Base-by-base conservation (phyloP, 202 grass and related monocot genomes). In the Brachypodium distachyon region DNA sequence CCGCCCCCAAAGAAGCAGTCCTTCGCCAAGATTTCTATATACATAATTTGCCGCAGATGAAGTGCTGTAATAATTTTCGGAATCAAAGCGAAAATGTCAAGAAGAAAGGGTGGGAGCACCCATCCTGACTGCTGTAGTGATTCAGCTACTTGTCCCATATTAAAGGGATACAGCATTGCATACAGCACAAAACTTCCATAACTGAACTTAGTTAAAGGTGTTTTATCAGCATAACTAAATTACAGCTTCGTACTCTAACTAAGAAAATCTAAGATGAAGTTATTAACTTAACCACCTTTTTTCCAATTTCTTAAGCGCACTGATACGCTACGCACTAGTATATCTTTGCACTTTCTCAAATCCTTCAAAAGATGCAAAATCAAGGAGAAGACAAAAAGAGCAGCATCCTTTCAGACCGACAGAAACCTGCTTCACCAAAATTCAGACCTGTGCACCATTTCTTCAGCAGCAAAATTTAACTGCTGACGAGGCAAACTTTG, bases 351-450 rank as follows among this genome's bases (percentile, higher is more conserved):
- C 31, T 44, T 81, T 67, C 44, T 70, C 37, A n/a, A n/a, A 62
- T 70, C 37, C 40, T 57, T 70, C 29, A 70, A 9, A 44, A 84
- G 53, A 56, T 84, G 70, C 46, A 56, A 22, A 62, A 28, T 52
- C 41, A 52, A 22, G 22, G 53, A 37, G 61, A 19, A 22, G 39
- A 16, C 16, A 67, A 51, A 11, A 23, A 74, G 18, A 47, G 68
- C 80, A 76, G 53, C 7, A 19, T 25, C 28, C 21, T 53, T 47
- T 52, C 50, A 74, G 37, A 61, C 16, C 46, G 36, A 60, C 74
- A 52, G 8, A 31, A 52, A 61, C 66, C 23, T 75, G 74, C 61
- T 74, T 57, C 6, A 26, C 48, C 62, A 84, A 76, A 80, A 79
- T 55, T 23, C 37, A 64, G 13, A 55, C 28, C 9, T 65, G 46